Base-by-base conservation (phyloP, 495 filamentous ascomycete genomes). In the Bryoglossum gracile region DNA sequence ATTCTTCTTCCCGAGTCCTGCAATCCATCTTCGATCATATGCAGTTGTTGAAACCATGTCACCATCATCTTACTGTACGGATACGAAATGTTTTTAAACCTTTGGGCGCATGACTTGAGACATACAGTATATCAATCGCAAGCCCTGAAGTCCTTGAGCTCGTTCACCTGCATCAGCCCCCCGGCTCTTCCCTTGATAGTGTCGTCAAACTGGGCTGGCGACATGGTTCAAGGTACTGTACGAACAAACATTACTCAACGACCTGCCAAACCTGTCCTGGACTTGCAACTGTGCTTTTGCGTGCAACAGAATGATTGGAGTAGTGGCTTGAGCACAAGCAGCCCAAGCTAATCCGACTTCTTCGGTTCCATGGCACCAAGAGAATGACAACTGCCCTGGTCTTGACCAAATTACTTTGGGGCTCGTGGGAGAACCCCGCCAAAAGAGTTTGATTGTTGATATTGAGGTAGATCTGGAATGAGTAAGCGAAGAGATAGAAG, bases 401-500 rank as follows among this genome's bases (percentile, higher is more conserved):
- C n/a, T 30, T 30, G 13, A 13, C 26, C 26, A 6, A 13, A 5
- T 30, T 30, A 5, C 26, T 30, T 30, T 5, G 5, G 26, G 13
- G 13, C 6, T 30, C 26, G 6, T 30, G 26, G 26, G 26, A 30
- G 13, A 30, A 30, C 6, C 26, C 26, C 26, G 26, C 13, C 26
- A 30, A 13, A 13, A 5, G 6, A 30, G 13, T 5, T 6, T 30
- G 26, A 30, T 30, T 30, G 6, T 5, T 46, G 23, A 21, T 46
- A 34, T 11, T 8, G 43, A 34, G 19, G 43, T 28, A 46, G 43
- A 46, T 46, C 43, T 21, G 26, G 17, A 5, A 8, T 8, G n/a
- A 16, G 26, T 28, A 46, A 46, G 43, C 43, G 43, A 46, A 28
- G 16, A 34, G 28, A 46, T 46, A 30, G 26, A 30, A 30, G 26